Evolutionary conservation across 2,329 filamentous ascomycete genomes (phyloP), one percentile per base, ranked within the genome.

Genomic region (Ciborinia camelliae): DNA sequence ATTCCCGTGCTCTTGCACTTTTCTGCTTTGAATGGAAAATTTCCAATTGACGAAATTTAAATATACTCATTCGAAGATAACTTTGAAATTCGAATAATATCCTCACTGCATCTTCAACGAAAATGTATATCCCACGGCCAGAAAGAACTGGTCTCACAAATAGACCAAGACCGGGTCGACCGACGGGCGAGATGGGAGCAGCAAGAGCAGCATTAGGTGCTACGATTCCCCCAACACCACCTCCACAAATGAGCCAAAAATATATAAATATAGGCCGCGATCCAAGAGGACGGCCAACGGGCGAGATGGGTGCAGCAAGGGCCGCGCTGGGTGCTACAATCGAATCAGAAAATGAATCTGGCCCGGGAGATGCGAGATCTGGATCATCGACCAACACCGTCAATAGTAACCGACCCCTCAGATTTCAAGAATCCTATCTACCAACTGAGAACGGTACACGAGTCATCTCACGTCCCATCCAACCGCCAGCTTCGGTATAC

Each of bases 131-230:
- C 15, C 41, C 30, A 23, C 14, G n/a, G 4, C 20, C 28, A 12
- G 14, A 35, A 23, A 6, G 9, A 14, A 15, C 28, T 8, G 5
- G n/a, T 35, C 28, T 14, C 6, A 23, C 30, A n/a, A 30, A 58
- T 47, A 18, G 30, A 23, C 39, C 54, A 8, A 58, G 2, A 7
- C 20, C 18, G 5, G 30, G 9, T 23, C 30, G 43, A 26, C 55
- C 55, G 8, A 58, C 55, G 4, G 55, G 55, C 2, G 41, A 35
- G n/a, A 58, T 58, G 55, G 55, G 55, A 7, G 41, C 41, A 32
- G 41, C 41, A 7, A 43, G 18, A 6, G 18, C 41, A 4, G 54
- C 54, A 5, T 58, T 58, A 10, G 55, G 55, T 26, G 55, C 55
- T 26, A 58, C 52, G 2, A 28, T 55, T 55, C 35, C 52, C 10